A percentile compares a stretch with the other conserved stretches of the same genome.
These are phyloP conservation scores for Phytopythium aichiense DNA, from an alignment of 352 stramenopile species.

Conservation along the genomic window DNA sequence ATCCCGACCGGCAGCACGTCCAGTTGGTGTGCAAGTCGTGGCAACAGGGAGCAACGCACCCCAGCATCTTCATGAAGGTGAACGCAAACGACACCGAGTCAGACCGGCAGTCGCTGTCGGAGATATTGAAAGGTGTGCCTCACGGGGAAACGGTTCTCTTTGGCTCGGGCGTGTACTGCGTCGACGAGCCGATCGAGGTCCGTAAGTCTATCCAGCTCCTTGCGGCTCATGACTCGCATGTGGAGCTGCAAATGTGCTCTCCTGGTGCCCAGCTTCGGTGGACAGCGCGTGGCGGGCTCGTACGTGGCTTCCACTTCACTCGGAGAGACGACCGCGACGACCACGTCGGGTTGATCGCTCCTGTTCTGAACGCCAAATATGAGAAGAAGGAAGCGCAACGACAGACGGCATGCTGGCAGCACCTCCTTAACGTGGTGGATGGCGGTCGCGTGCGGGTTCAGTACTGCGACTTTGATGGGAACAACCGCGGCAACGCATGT, in stretches of 20 bases:
- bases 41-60: slow-evolving; percentile 35
- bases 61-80: slow-evolving; percentile 43
- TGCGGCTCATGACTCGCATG: slow-evolving; percentile 47
- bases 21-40: slow-evolving; percentile 57
- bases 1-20: slow-evolving; percentile 40
- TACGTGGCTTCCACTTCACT: slow-evolving; percentile 65
- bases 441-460: slow-evolving; percentile 44
- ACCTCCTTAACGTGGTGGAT: slow-evolving; percentile 44
- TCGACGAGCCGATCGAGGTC: slow-evolving; percentile 49
- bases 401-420: slow-evolving; percentile 49
- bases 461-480: slow-evolving; percentile 70
- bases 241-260: slow-evolving; percentile 66
- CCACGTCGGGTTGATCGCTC: not conserved
- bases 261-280: slow-evolving; percentile 44
- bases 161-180: slow-evolving; percentile 52
- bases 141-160: slow-evolving; percentile 62
- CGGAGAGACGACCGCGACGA: slow-evolving; percentile 23
- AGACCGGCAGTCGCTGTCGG: slow-evolving; percentile 16
- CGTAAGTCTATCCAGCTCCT: slow-evolving; percentile 41
- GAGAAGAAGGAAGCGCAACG: slow-evolving; percentile 11
- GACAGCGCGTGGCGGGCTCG: slow-evolving; percentile 49
- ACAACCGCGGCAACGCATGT: slow-evolving; percentile 58
- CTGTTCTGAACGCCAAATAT: not conserved
- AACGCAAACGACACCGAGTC: slow-evolving; percentile 43
- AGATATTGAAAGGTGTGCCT: slow-evolving; percentile 21